A percentile compares a stretch with the other conserved stretches of the same genome.
phyloP scores from a whole-genome alignment of 805 yeast species.

The Tetrapisispora namnaoensis region DNA sequence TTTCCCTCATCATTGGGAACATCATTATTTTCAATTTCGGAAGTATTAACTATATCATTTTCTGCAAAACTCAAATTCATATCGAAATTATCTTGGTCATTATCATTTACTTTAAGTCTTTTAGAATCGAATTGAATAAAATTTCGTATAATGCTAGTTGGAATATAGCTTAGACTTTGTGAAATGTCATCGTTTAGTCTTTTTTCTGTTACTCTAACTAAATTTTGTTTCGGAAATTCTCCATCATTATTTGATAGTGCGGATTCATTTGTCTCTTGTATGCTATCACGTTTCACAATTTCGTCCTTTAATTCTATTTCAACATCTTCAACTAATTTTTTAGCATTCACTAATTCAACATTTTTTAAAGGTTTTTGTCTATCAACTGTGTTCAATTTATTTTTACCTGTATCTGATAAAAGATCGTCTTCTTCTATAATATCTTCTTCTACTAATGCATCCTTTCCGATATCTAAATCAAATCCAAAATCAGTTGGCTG shows the following conservation, averaged over 20 bases:
- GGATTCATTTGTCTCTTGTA: constrained; percentile 8
- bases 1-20: constrained; percentile 5
- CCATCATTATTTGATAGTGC: constrained; percentile 14
- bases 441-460: constrained; percentile 23
- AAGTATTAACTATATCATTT: constrained; percentile 5
- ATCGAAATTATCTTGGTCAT: constrained; percentile 9
- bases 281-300: neutral
- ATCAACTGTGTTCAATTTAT: neutral
- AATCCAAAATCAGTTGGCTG: constrained; percentile 40
- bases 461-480: constrained; percentile 40
- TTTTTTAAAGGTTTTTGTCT: constrained; percentile 5
- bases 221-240: constrained; percentile 2
- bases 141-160: constrained; percentile 9
- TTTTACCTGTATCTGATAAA: neutral
- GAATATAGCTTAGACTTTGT: constrained; percentile 13
- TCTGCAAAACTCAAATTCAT: constrained; percentile 20
- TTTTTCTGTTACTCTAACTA: constrained; percentile 6
- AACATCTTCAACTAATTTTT: constrained; percentile 11
- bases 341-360: constrained; percentile 9
- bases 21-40: constrained; percentile 2
- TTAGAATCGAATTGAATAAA: constrained; percentile 15
- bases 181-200: constrained; percentile 18
- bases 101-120: constrained; percentile 10
- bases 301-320: constrained; percentile 11
- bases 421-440: constrained; percentile 3